A percentile compares a stretch with the other conserved stretches of the same genome.
Conservation (phyloP, 2,329 filamentous ascomycete species). For the Cladosporium sp. region DNA sequence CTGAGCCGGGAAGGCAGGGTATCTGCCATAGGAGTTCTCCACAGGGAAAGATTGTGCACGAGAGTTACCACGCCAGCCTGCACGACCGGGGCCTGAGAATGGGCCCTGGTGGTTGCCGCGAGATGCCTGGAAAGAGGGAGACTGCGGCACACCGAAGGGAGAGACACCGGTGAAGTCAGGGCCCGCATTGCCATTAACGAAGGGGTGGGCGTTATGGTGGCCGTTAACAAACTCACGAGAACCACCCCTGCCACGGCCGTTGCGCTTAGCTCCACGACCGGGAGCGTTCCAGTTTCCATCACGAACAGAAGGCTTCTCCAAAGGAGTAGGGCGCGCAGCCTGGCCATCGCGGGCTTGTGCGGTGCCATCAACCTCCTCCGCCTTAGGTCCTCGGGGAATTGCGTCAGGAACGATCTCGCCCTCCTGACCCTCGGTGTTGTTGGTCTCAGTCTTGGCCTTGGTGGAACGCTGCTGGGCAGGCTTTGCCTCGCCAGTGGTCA, state of each 20-base stretch:
- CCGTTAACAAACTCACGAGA: conserved; percentile 29
- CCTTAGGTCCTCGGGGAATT: conserved; percentile 4
- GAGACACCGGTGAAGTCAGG: conserved; percentile 22
- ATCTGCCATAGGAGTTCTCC: conserved; percentile 45
- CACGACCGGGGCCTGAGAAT: conserved; percentile 30
- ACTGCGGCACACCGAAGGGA: conserved; percentile 23
- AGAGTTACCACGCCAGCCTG: conserved; percentile 47
- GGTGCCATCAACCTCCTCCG: conserved; percentile 3
- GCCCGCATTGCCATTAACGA: conserved; percentile 17
- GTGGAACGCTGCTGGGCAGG: background rate
- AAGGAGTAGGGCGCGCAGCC: conserved; percentile 15
- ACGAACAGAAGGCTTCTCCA: conserved; percentile 11
- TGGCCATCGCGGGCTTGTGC: conserved; percentile 13
- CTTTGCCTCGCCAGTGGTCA: background rate
- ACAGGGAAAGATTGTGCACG: conserved; percentile 60
- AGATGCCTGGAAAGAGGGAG: conserved; percentile 24
- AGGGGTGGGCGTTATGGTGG: conserved; percentile 21
- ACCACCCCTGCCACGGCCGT: conserved; percentile 30
- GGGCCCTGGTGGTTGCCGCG: conserved; percentile 26
- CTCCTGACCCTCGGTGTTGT: background rate
- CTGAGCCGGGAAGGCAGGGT: conserved; percentile 36
- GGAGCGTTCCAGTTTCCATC: conserved; percentile 21
- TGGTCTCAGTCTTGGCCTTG: conserved; percentile 6
- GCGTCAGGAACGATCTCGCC: conserved; percentile 1
- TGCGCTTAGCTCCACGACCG: conserved; percentile 28